A percentile compares a stretch with the other conserved stretches of the same genome.
Conservation (phyloP, 148 eudicot genomes). For the Arbutus unedo region DNA sequence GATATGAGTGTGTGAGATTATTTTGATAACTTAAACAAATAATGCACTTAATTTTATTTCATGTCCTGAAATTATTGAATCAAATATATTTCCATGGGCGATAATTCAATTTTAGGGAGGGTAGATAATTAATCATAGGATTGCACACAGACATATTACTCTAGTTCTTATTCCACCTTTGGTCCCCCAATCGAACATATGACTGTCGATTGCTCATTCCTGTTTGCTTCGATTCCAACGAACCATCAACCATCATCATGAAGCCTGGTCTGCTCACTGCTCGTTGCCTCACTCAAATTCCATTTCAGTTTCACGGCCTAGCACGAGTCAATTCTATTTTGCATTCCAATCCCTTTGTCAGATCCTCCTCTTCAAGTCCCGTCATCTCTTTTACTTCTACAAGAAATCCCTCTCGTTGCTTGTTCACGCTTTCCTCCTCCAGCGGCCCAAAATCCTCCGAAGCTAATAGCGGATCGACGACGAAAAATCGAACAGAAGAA, state of each 20-base stretch:
- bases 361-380: slow-evolving; percentile 5
- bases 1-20: too few relatives aligned
- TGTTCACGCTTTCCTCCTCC: slow-evolving; percentile 13
- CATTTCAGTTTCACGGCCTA: not conserved
- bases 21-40: too few relatives aligned
- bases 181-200: too few relatives aligned
- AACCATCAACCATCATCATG: not conserved
- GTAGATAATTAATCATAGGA: too few relatives aligned
- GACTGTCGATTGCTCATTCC: not conserved
- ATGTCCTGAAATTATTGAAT: too few relatives aligned
- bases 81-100: too few relatives aligned
- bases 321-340: slow-evolving; percentile 1
- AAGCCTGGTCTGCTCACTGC: not conserved
- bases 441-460: slow-evolving; percentile 14
- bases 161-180: too few relatives aligned
- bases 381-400: not conserved
- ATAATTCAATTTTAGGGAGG: too few relatives aligned
- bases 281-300: not conserved
- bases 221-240: not conserved
- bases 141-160: too few relatives aligned
- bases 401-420: slow-evolving; percentile 9
- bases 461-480: not conserved
- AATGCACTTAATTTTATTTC: too few relatives aligned
- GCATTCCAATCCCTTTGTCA: slow-evolving; percentile 12
- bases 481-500: not conserved